A percentile compares a stretch with the other conserved stretches of the same genome.
Evolutionary conservation across 345 rosid genomes (phyloP).

Genomic region (Pugionium dolabratum): DNA sequence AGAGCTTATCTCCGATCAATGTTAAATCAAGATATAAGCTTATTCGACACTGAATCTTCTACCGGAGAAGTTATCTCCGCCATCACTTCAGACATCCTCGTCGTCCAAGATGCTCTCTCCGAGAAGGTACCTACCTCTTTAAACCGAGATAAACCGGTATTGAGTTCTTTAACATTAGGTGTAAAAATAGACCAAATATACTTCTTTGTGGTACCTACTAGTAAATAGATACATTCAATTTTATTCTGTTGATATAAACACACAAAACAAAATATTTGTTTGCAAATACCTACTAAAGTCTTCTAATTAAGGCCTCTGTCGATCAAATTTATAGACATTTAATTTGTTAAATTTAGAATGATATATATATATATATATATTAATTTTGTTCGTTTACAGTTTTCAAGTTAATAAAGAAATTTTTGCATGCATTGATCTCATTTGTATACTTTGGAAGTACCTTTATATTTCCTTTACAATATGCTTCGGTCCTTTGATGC

Average conservation of each 20-base stretch:
- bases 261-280: neutral
- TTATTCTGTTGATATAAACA: neutral
- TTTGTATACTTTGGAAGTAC: neutral
- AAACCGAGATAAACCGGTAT: neutral
- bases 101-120: conserved; percentile 95
- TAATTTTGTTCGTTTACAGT: neutral
- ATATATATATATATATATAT: neutral
- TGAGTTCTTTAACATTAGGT: neutral
- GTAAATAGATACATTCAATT: neutral
- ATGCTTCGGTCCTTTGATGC: conserved; percentile 19
- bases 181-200: neutral
- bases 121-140: conserved; percentile 65
- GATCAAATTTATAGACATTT: conserved; percentile 13
- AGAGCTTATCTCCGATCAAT: conserved; percentile 82
- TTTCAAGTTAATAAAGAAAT: neutral
- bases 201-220: neutral
- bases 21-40: conserved; percentile 87
- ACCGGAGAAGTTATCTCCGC: conserved; percentile 92
- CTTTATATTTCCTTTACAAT: neutral
- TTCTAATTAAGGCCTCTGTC: neutral
- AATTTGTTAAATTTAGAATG: neutral
- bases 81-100: conserved; percentile 79
- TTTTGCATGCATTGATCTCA: conserved; percentile 2
- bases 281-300: conserved; percentile 4
- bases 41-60: conserved; percentile 89